Conservation (phyloP, 352 stramenopile genomes). For the Phytophthora lateralis region DNA sequence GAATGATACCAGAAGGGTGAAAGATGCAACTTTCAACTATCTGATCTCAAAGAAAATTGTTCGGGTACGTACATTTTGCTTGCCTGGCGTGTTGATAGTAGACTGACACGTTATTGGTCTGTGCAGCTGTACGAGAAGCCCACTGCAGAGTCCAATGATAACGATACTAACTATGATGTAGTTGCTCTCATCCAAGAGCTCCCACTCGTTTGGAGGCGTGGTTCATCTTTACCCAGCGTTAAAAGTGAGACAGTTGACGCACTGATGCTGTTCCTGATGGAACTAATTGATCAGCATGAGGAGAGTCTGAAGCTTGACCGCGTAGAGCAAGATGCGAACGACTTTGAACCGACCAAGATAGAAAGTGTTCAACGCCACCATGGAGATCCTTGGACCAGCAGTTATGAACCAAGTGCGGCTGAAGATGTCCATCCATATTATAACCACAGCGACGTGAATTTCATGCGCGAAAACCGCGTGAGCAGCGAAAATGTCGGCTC, state of each 20-base stretch:
- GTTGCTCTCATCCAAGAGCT: conserved; percentile 46
- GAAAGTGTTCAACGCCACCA: conserved; percentile 10
- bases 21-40: conserved; percentile 54
- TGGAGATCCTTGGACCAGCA: background rate
- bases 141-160: conserved; percentile 18
- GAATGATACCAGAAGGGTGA: conserved; percentile 51
- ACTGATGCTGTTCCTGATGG: conserved; percentile 50
- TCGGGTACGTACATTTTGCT: conserved; percentile 36
- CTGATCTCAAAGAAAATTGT: conserved; percentile 48
- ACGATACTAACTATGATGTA: conserved; percentile 39
- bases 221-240: conserved; percentile 30
- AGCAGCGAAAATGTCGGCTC: conserved; percentile 1
- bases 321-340: conserved; percentile 17
- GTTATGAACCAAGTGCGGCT: background rate
- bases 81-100: background rate
- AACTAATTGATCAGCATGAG: conserved; percentile 41
- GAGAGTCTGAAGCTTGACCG: conserved; percentile 33
- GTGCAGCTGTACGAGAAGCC: conserved; percentile 31
- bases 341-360: conserved; percentile 1
- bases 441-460: conserved; percentile 4
- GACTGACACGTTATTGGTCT: conserved; percentile 19
- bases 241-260: conserved; percentile 48
- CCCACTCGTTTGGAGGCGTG: conserved; percentile 37
- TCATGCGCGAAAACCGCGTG: conserved; percentile 1
- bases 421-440: background rate